A percentile compares a stretch with the other conserved stretches of the same genome.
Conservation (phyloP, 139 green algal species). For the Raphidocelis subcapitata region DNA sequence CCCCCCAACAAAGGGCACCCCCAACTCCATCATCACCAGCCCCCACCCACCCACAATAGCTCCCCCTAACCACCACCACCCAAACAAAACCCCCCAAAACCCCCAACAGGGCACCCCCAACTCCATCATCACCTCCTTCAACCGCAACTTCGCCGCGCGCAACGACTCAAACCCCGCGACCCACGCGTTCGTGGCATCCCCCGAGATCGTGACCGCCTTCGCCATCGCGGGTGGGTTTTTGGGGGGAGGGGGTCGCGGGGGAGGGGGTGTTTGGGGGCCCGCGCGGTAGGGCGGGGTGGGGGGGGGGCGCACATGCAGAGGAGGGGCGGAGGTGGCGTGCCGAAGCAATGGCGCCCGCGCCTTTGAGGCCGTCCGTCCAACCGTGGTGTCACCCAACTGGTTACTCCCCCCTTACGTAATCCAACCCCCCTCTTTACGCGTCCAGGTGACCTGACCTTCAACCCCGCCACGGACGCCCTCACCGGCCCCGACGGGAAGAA, state of each 20-base stretch:
- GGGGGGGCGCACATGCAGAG: too few relatives aligned
- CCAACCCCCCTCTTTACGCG: too few relatives aligned
- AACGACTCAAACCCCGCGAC: slow-evolving; percentile 95
- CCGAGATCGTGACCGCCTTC: slow-evolving; percentile 89
- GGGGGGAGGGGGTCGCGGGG: too few relatives aligned
- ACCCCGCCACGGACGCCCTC: slow-evolving; percentile 89
- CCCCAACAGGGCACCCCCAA: slow-evolving; percentile 81
- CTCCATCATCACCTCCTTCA: slow-evolving; percentile 94
- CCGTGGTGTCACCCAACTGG: too few relatives aligned
- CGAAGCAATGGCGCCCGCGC: too few relatives aligned
- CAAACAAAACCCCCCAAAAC: not conserved
- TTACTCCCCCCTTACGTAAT: too few relatives aligned
- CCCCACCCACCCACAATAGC: slow-evolving; percentile 48
- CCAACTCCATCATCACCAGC: slow-evolving; percentile 90
- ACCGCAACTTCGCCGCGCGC: slow-evolving; percentile 93
- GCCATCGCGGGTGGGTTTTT: slow-evolving; percentile 59
- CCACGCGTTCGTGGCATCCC: slow-evolving; percentile 90
- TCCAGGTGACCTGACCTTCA: slow-evolving; percentile 89
- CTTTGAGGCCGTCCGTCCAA: too few relatives aligned
- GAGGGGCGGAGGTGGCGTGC: too few relatives aligned
- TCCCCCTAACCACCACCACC: too few relatives aligned
- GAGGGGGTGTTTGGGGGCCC: too few relatives aligned
- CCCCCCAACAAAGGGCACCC: slow-evolving; percentile 75
- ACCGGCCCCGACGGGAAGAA: slow-evolving; percentile 82
- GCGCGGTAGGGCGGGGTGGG: too few relatives aligned